A percentile compares a stretch with the other conserved stretches of the same genome.
Evolutionary conservation across 2,329 filamentous ascomycete species (phyloP).

Genomic region (Trichoderma sp.): DNA sequence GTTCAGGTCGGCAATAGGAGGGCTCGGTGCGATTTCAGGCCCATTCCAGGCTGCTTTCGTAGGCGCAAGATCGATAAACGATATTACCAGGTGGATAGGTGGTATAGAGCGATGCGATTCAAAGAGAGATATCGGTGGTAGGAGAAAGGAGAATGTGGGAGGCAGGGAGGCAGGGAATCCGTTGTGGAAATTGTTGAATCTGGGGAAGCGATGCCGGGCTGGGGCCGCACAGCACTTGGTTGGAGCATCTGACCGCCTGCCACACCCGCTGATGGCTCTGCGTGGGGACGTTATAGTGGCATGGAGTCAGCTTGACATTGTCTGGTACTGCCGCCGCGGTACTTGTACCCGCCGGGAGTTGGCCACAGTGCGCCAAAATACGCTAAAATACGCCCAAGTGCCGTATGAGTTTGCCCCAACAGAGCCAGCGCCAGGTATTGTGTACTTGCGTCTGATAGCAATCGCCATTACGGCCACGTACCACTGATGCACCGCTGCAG

Average conservation of each 20-base stretch:
- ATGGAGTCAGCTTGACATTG: background rate
- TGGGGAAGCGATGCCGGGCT: conserved; percentile 1
- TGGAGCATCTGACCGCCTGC: conserved; percentile 26
- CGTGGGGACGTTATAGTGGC: conserved; percentile 13
- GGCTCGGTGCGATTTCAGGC: conserved; percentile 3
- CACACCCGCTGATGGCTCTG: conserved; percentile 22
- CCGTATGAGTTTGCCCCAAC: background rate
- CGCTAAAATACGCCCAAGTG: too few relatives aligned
- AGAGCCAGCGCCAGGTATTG: background rate
- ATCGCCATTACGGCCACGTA: background rate
- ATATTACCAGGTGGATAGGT: background rate
- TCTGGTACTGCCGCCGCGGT: background rate
- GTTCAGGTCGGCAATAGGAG: conserved; percentile 18
- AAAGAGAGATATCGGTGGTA: background rate
- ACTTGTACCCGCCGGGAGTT: conserved; percentile 6
- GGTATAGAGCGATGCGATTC: background rate
- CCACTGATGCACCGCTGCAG: background rate
- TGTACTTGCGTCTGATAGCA: background rate
- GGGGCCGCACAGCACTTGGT: background rate
- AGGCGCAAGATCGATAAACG: background rate
- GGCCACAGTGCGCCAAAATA: background rate
- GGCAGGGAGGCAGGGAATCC: background rate
- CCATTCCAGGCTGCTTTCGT: conserved; percentile 1
- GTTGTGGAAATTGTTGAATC: conserved; percentile 7
- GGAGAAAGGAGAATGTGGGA: background rate